Base-by-base conservation (phyloP, 108 stramenopile species). In the Nitzschia sp. region DNA sequence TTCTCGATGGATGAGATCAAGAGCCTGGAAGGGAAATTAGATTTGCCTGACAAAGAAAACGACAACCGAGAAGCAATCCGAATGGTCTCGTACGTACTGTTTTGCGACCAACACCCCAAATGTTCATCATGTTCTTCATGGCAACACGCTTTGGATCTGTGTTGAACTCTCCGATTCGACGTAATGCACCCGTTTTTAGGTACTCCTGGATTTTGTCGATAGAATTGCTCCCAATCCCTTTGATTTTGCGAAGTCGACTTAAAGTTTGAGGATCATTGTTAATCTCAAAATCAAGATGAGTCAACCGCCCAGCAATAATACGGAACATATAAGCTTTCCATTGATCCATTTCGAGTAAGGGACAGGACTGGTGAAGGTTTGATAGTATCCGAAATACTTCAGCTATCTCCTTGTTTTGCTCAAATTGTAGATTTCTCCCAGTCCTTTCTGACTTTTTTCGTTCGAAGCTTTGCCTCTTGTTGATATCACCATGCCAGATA, bases 71-170 rank as follows among this genome's bases (percentile, higher is more conserved):
- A n/a, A 46, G 45, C 13, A 58, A 45, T 50, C 2, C 19, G 25
- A 41, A 4, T 1, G n/a, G n/a, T 11, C 3, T 28, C 30, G 4
- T 32, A 16, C 53, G 26, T 54, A 75, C 53, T 22, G 33, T 66
- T 48, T 53, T 58, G 16, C 29, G 56, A 0, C 86, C 82, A 3
- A 84, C 80, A 33, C 86, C 86, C 86, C 86, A 87, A 48, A 87
- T 84, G 13, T 71, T 45, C 52, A 57, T 83, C 54, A 87, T 54
- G 21, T 65, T 60, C 5, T 68, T 52, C 63, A 84, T 73, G 16
- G 78, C 75, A 13, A 76, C 52, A 29, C 86, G 77, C 22, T 58
- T 22, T 6, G 50, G 45, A 58, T 86, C 82, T 2, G 58, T 45
- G 38, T 80, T 13, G 34, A 77, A 71, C 35, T 57, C 46, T 17